These are phyloP conservation scores for Daldinia grandis DNA, from an alignment of 495 filamentous ascomycete species.

Conservation along the genomic window DNA sequence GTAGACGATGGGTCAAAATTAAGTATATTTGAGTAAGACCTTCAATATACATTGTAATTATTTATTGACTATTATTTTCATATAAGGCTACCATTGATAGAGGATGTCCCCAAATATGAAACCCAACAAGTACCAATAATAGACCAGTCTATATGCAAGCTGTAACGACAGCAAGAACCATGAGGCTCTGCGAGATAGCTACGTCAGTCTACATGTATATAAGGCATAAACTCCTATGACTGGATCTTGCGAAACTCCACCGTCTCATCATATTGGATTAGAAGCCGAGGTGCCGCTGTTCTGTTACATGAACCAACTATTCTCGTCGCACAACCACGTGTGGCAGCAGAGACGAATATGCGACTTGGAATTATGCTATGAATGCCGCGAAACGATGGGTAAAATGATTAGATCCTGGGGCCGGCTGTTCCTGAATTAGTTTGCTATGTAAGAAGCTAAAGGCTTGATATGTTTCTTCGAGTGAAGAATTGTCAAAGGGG, in stretches of 20 bases:
- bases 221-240: not conserved
- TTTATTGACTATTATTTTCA: no score
- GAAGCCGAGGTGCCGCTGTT: constrained; percentile 12
- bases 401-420: constrained; percentile 5
- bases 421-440: constrained; percentile 13
- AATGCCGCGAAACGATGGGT: not conserved
- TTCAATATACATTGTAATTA: not conserved
- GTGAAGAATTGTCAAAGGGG: constrained; percentile 15
- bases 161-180: not conserved
- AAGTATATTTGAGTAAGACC: not conserved
- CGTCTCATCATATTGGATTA: constrained; percentile 5
- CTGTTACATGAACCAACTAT: constrained; percentile 6
- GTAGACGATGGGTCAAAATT: not conserved
- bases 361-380: not conserved
- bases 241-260: constrained; percentile 12
- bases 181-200: constrained; percentile 21
- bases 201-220: constrained; percentile 15
- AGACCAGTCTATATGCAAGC: not conserved
- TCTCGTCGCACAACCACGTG: constrained; percentile 24
- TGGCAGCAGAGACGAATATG: constrained; percentile 1
- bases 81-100: not conserved
- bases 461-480: constrained; percentile 20
- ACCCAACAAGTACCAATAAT: not conserved
- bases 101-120: not conserved
- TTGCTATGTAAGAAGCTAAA: not conserved